Conservation (phyloP, 108 stramenopile species). For the Epipyxis sp. region DNA sequence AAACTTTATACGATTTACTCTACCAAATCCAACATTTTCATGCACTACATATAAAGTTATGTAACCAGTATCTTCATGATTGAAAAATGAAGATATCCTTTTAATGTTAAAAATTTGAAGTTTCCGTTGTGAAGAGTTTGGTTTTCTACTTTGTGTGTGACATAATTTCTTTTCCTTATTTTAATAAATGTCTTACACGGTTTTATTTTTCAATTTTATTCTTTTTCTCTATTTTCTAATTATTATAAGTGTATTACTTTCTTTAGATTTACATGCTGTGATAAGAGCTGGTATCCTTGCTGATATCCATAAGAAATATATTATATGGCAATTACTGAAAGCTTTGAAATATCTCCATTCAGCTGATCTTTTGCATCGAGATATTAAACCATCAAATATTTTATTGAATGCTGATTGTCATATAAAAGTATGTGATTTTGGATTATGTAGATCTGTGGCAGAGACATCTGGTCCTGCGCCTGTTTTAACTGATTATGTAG, state of each 20-base stretch:
- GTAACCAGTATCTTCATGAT: not conserved
- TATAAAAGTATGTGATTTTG: constrained; percentile 67
- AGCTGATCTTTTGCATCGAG: constrained; percentile 56
- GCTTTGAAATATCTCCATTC: constrained; percentile 76
- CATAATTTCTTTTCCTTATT: no score
- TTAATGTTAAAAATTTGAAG: not conserved
- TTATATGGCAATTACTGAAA: constrained; percentile 73
- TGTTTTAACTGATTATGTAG: constrained; percentile 66
- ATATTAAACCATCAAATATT: constrained; percentile 65
- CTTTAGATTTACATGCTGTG: constrained; percentile 71
- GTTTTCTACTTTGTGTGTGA: no score
- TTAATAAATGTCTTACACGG: no score
- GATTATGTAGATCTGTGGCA: constrained; percentile 53
- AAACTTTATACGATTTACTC: no score
- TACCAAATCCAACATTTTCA: no score
- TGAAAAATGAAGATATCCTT: not conserved
- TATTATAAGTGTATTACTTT: not conserved
- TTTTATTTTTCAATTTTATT: no score
- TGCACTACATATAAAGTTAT: not conserved
- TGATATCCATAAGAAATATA: constrained; percentile 73
- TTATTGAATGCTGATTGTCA: constrained; percentile 66
- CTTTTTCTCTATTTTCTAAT: not conserved
- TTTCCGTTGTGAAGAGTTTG: no score
- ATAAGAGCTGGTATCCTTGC: constrained; percentile 69
- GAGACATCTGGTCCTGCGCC: constrained; percentile 44